Conservation (phyloP, 2,329 filamentous ascomycete species). For the Diaporthe capsici region DNA sequence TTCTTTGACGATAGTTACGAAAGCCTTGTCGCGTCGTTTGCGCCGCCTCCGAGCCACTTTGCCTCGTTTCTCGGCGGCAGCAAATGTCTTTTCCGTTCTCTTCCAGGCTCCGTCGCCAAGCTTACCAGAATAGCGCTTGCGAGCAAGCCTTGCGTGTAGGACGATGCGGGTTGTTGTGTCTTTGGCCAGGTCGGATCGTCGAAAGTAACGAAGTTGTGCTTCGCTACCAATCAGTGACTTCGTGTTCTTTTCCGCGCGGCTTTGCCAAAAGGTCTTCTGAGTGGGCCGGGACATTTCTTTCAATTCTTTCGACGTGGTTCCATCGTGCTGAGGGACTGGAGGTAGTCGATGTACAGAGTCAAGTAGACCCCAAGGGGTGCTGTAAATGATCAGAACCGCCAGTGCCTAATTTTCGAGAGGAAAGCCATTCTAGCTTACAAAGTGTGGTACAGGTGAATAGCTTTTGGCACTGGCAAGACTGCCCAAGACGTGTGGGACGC, state of each 20-base stretch:
- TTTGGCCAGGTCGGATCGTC: background rate
- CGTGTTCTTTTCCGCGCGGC: background rate
- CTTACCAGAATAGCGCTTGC: background rate
- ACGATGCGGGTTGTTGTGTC: background rate
- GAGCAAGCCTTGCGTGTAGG: background rate
- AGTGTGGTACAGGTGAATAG: too few species aligned
- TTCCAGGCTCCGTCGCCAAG: background rate
- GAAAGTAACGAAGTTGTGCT: background rate
- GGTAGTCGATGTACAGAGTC: background rate
- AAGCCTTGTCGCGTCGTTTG: too few species aligned
- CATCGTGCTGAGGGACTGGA: background rate
- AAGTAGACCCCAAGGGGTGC: too few species aligned
- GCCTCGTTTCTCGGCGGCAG: background rate
- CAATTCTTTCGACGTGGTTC: background rate
- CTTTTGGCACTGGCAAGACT: too few species aligned
- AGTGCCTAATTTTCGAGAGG: too few species aligned
- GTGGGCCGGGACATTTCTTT: background rate
- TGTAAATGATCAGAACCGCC: accelerated
- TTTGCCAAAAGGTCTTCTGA: background rate
- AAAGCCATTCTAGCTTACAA: background rate
- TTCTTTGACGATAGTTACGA: background rate
- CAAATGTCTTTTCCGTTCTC: too few species aligned
- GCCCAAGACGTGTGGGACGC: background rate
- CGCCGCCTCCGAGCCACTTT: background rate
- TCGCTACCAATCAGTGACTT: background rate